Conservation (phyloP, 352 stramenopile genomes). For the Phytophthora palmivora region DNA sequence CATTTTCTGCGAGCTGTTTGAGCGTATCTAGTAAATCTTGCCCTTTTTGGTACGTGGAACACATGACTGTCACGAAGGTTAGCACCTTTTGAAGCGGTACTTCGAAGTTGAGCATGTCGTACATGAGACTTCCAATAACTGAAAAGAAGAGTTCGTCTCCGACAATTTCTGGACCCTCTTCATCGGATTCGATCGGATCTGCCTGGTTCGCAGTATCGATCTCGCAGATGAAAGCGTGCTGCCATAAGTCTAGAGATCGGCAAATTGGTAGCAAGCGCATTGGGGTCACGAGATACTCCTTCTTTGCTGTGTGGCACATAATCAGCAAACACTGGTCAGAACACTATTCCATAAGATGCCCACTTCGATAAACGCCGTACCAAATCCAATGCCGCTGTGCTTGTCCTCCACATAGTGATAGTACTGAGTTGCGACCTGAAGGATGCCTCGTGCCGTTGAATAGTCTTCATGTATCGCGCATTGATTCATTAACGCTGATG, state of each 20-base stretch:
- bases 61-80: conserved; percentile 85
- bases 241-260: conserved; percentile 84
- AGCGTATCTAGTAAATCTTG: conserved; percentile 74
- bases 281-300: conserved; percentile 79
- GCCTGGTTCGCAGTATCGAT: conserved; percentile 61
- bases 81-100: conserved; percentile 75
- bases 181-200: conserved; percentile 47
- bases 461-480: conserved; percentile 83
- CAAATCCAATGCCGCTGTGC: conserved; percentile 73
- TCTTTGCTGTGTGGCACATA: conserved; percentile 58
- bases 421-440: conserved; percentile 83
- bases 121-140: conserved; percentile 80
- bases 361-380: conserved; percentile 37
- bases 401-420: conserved; percentile 86
- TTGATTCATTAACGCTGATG: conserved; percentile 74
- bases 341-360: not conserved
- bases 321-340: conserved; percentile 6
- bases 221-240: conserved; percentile 84
- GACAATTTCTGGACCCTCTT: conserved; percentile 42
- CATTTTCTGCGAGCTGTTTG: conserved; percentile 83
- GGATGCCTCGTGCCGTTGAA: conserved; percentile 76
- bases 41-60: conserved; percentile 81
- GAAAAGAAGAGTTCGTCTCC: conserved; percentile 86
- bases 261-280: conserved; percentile 74
- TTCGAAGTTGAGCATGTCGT: conserved; percentile 88